Percentiles rank a stretch among this genome's conserved stretches.
phyloP scores from a whole-genome alignment of 805 yeast species.

The Candida quercuum region DNA sequence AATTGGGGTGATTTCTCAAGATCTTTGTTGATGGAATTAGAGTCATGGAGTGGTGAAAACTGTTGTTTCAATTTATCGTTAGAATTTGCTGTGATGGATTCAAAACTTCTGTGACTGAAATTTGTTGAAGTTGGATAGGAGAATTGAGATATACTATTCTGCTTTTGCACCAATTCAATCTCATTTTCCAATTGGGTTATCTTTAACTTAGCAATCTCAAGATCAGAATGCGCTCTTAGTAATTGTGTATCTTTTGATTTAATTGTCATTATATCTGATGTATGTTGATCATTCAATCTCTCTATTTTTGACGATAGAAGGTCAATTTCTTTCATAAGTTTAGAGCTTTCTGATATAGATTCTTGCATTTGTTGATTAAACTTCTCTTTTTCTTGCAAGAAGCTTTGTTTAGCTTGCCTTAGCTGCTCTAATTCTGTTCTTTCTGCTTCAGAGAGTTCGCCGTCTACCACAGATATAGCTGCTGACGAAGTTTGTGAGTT shows the following conservation, averaged over 20 bases:
- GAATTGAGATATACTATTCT: conserved; percentile 9
- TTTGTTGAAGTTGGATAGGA: conserved; percentile 5
- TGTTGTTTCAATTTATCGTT: not conserved
- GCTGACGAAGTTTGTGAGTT: conserved; percentile 20
- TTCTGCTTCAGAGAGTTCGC: conserved; percentile 14
- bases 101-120: conserved; percentile 1
- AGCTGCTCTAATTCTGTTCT: conserved; percentile 44
- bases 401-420: conserved; percentile 43
- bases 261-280: conserved; percentile 42
- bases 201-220: conserved; percentile 51
- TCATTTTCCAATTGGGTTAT: conserved; percentile 50
- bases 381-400: conserved; percentile 27
- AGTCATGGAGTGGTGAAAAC: conserved; percentile 6
- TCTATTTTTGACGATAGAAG: conserved; percentile 27
- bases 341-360: conserved; percentile 23
- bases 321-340: conserved; percentile 23
- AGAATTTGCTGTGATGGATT: not conserved
- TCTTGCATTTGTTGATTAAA: conserved; percentile 23
- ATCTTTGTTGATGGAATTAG: not conserved
- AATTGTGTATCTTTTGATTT: conserved; percentile 71
- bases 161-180: conserved; percentile 30
- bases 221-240: conserved; percentile 52
- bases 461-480: not conserved
- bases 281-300: conserved; percentile 42
- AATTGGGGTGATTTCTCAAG: conserved; percentile 9